These are phyloP conservation scores for Fusarium irregulare DNA, from an alignment of 2,329 filamentous ascomycete genomes.

Conservation along the genomic window DNA sequence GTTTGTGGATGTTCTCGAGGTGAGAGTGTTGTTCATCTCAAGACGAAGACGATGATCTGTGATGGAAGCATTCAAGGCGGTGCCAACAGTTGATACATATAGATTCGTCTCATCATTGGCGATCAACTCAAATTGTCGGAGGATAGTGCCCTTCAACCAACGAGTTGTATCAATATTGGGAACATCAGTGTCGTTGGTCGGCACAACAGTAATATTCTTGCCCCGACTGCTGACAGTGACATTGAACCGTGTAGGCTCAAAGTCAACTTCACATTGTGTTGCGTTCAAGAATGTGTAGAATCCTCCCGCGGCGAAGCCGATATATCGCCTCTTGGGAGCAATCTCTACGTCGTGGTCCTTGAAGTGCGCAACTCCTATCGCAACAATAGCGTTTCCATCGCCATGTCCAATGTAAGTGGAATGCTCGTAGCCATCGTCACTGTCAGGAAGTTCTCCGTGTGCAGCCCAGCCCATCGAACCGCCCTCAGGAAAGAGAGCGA, in stretches of 20 bases:
- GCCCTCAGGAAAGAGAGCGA: conserved; percentile 11
- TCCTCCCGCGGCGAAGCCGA: conserved; percentile 1
- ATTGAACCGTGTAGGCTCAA: conserved; percentile 19
- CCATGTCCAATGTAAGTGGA: conserved; percentile 15
- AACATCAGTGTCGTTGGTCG: conserved; percentile 3
- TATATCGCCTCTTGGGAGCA: conserved; percentile 6
- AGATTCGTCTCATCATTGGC: conserved; percentile 53
- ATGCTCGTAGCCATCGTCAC: conserved; percentile 3
- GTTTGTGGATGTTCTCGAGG: not conserved
- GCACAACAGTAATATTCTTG: conserved; percentile 22
- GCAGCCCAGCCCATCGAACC: not conserved
- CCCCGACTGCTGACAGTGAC: conserved; percentile 1
- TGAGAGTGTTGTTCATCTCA: conserved; percentile 11
- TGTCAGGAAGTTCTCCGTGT: conserved; percentile 16
- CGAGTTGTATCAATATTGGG: conserved; percentile 13
- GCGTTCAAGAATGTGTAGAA: conserved; percentile 12
- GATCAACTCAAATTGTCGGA: conserved; percentile 51
- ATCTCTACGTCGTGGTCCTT: not conserved
- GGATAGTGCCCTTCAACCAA: conserved; percentile 28
- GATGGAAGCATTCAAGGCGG: conserved; percentile 51
- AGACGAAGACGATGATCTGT: conserved; percentile 15
- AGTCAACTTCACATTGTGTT: conserved; percentile 12
- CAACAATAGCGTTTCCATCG: conserved; percentile 4
- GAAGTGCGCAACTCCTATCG: conserved; percentile 24
- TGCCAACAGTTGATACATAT: conserved; percentile 51